These are phyloP conservation scores for Taphrina sp. DNA, from an alignment of 1,139 yeast species.

Conservation along the genomic window DNA sequence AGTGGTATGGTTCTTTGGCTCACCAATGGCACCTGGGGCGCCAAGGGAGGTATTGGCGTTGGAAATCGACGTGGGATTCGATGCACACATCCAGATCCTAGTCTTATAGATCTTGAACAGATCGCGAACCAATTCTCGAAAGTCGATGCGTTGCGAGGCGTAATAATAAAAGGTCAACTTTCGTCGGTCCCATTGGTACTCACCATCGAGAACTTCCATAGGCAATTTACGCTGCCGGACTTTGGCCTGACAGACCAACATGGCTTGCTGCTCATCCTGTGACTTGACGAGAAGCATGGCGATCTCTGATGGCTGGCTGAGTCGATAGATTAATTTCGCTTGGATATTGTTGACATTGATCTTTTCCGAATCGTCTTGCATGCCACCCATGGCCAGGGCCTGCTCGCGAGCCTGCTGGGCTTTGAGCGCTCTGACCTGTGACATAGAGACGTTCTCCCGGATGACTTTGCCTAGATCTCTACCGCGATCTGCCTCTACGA, in stretches of 20 bases:
- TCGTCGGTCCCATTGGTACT: slow-evolving; percentile 92
- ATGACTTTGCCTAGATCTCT: slow-evolving; percentile 81
- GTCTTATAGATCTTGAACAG: slow-evolving; percentile 91
- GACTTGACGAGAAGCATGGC: slow-evolving; percentile 59
- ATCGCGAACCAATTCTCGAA: slow-evolving; percentile 87
- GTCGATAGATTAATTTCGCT: slow-evolving; percentile 74
- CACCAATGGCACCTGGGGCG: slow-evolving; percentile 22
- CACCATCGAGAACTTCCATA: slow-evolving; percentile 67
- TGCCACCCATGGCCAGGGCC: slow-evolving; percentile 53
- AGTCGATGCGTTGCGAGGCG: slow-evolving; percentile 79
- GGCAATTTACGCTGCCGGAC: slow-evolving; percentile 52
- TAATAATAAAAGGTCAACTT: slow-evolving; percentile 84
- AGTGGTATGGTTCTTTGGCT: slow-evolving; percentile 10
- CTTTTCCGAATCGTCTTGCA: slow-evolving; percentile 41
- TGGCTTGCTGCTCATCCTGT: slow-evolving; percentile 72
- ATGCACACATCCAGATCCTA: slow-evolving; percentile 96
- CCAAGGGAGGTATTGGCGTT: slow-evolving; percentile 10
- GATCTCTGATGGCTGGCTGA: slow-evolving; percentile 63
- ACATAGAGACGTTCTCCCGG: slow-evolving; percentile 52
- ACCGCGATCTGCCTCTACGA: slow-evolving; percentile 98
- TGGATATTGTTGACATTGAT: slow-evolving; percentile 39
- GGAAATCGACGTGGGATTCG: slow-evolving; percentile 41
- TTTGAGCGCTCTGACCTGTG: slow-evolving; percentile 78
- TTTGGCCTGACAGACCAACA: slow-evolving; percentile 58
- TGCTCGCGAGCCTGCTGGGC: slow-evolving; percentile 77